Evolutionary conservation across 2,329 filamentous ascomycete species (phyloP).

Genomic region (Sporothrix inflata): DNA sequence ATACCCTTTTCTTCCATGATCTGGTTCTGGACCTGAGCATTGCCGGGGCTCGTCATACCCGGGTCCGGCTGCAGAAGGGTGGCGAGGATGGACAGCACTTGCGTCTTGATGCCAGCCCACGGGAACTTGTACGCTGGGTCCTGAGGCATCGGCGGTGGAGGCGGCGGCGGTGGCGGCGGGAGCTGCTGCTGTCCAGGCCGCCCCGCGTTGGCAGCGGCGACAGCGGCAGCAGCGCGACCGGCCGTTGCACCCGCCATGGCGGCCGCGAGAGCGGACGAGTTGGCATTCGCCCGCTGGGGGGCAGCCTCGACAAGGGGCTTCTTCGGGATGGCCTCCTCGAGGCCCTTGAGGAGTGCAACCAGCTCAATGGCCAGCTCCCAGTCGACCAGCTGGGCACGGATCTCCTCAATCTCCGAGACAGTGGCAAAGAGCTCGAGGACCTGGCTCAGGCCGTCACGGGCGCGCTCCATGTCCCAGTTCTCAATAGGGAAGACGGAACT

Average conservation of each 20-base stretch:
- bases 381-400: constrained; percentile 82
- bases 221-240: constrained; percentile 35
- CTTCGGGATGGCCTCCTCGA: constrained; percentile 86
- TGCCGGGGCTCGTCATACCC: constrained; percentile 62
- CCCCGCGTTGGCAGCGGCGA: constrained; percentile 41
- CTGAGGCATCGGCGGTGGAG: constrained; percentile 57
- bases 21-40: constrained; percentile 81
- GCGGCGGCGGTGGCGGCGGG: constrained; percentile 49
- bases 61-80: constrained; percentile 84
- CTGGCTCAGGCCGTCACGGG: constrained; percentile 91
- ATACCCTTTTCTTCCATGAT: constrained; percentile 85
- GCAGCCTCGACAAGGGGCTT: constrained; percentile 65
- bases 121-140: constrained; percentile 66
- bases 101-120: constrained; percentile 81
- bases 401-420: constrained; percentile 80
- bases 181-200: constrained; percentile 38
- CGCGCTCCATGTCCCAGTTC: constrained; percentile 95
- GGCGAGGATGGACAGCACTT: constrained; percentile 87
- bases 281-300: constrained; percentile 31
- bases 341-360: constrained; percentile 80
- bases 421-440: constrained; percentile 94
- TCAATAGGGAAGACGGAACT: constrained; percentile 91
- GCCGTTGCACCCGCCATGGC: constrained; percentile 29
- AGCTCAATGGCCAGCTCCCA: constrained; percentile 93
- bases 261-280: constrained; percentile 8